phyloP scores from a whole-genome alignment of 225 moss, liverwort and hornwort species.

The Takakia lepidozioides region DNA sequence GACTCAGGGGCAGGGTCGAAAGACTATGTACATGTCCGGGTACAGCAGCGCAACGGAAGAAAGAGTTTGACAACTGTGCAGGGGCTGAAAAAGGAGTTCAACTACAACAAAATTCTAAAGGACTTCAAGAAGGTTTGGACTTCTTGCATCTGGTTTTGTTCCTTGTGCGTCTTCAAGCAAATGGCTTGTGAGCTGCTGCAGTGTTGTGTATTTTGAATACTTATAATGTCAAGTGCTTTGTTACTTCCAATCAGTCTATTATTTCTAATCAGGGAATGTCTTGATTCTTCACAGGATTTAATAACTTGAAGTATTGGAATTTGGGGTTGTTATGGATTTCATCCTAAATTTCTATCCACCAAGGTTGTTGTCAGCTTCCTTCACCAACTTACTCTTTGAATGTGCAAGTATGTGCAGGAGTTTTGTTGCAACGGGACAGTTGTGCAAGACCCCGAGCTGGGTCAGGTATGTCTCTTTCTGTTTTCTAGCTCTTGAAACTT shows the following conservation, averaged over 20 bases:
- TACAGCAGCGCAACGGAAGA: constrained; percentile 91
- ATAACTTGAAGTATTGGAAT: too few species aligned
- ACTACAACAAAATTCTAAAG: constrained; percentile 81
- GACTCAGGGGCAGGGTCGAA: constrained; percentile 86
- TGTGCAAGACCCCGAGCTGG: constrained; percentile 77
- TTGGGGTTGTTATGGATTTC: too few species aligned
- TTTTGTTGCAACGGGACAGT: constrained; percentile 88
- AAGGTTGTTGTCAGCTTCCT: too few species aligned
- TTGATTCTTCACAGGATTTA: not conserved
- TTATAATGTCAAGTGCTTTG: too few species aligned
- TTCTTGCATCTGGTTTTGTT: too few species aligned
- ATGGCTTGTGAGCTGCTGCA: too few species aligned
- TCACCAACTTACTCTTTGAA: too few species aligned
- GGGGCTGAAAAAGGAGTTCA: constrained; percentile 80
- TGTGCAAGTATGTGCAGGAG: constrained; percentile 36
- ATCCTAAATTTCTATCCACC: too few species aligned
- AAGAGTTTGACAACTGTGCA: constrained; percentile 84
- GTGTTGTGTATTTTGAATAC: too few species aligned
- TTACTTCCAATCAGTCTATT: too few species aligned
- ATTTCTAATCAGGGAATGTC: too few species aligned
- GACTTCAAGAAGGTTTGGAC: constrained; percentile 73
- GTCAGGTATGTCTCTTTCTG: constrained; percentile 32
- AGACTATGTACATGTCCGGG: constrained; percentile 87
- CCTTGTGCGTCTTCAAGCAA: too few species aligned
- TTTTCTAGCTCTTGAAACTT: not conserved